Base-by-base conservation (phyloP, 1,284 basidiomycete genomes). In the Stygiomarasmius scandens region DNA sequence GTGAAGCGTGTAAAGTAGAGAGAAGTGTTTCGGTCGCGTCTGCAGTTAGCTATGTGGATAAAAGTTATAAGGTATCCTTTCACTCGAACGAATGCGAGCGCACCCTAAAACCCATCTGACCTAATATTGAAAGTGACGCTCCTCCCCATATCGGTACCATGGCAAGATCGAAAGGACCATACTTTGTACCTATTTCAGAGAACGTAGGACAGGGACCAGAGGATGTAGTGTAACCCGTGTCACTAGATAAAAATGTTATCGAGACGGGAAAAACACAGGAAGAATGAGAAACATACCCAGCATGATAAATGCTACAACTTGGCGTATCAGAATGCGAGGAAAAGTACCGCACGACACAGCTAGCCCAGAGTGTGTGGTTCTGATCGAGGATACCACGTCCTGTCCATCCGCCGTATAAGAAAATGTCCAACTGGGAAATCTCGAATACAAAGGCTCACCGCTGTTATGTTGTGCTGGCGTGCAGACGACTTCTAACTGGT, bases 1-100 rank as follows among this genome's bases (percentile, higher is more conserved):
- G 69, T 6, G 69, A 68, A 2, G 69, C 68, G 49, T 71, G 69
- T 32, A 68, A 55, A 2, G 66, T 65, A 12, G 61, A 64, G 38
- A 67, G 59, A 34, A 66, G 63, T 3, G 61, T 60, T 43, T 70
- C 64, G 56, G 38, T 41, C 4, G 38, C 38, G 6, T 41, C 38
- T 8, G 11, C 38, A 16, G 38, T 41, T n/a, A 41, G 16, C 38
- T 41, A 41, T 16, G 16, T 41, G 38, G 5, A 32, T 32, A 32
- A n/a, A n/a, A n/a, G n/a, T n/a, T n/a, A n/a, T n/a, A n/a, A n/a
- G n/a, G n/a, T n/a, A n/a, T n/a, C n/a, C n/a, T n/a, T n/a, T 32
- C 12, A 32, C 12, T 12, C 5, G 29, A 32, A 32, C 5, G 29
- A 32, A 12, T 32, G 12, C 29, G 16, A 41, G 16, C 38, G 11